phyloP scores from a whole-genome alignment of 495 filamentous ascomycete genomes.

The Geopyxis carbonaria region DNA sequence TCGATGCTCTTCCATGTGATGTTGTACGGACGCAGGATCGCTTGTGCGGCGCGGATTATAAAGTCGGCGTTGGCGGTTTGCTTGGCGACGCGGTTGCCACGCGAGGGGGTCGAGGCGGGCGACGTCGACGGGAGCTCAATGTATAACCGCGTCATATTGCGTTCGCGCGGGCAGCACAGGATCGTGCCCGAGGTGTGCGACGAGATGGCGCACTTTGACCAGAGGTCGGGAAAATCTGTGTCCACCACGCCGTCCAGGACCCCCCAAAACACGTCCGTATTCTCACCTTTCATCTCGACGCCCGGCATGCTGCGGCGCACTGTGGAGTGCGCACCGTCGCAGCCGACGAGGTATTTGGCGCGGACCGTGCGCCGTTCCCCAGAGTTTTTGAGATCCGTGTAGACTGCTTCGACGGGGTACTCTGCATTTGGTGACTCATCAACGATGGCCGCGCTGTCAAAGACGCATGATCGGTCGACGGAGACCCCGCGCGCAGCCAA shows the following conservation, averaged over 20 bases:
- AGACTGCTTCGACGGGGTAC: conserved; percentile 34
- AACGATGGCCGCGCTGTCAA: conserved; percentile 38
- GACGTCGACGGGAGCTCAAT: no score
- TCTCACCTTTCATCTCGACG: conserved; percentile 43
- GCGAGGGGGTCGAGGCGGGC: conserved; percentile 49
- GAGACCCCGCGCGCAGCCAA: conserved; percentile 38
- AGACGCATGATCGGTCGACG: conserved; percentile 40
- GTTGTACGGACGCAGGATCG: conserved; percentile 47
- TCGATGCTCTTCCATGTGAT: conserved; percentile 52
- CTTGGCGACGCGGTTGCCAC: conserved; percentile 42
- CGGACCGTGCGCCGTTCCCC: conserved; percentile 34
- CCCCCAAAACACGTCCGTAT: conserved; percentile 50
- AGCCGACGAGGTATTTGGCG: conserved; percentile 44
- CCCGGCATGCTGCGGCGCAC: conserved; percentile 44
- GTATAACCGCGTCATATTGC: conserved; percentile 58
- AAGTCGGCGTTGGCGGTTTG: conserved; percentile 48
- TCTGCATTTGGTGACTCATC: conserved; percentile 28
- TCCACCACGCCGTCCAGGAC: conserved; percentile 62
- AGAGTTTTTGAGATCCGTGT: conserved; percentile 26
- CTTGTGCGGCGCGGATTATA: conserved; percentile 47
- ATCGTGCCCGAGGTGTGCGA: conserved; percentile 51
- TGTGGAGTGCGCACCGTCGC: conserved; percentile 42
- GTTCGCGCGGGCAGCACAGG: conserved; percentile 58
- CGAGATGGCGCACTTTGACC: conserved; percentile 47
- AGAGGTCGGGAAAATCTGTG: conserved; percentile 62